Base-by-base conservation (phyloP, 768 basidiomycete species). In the Candolleomyces efflorescens region DNA sequence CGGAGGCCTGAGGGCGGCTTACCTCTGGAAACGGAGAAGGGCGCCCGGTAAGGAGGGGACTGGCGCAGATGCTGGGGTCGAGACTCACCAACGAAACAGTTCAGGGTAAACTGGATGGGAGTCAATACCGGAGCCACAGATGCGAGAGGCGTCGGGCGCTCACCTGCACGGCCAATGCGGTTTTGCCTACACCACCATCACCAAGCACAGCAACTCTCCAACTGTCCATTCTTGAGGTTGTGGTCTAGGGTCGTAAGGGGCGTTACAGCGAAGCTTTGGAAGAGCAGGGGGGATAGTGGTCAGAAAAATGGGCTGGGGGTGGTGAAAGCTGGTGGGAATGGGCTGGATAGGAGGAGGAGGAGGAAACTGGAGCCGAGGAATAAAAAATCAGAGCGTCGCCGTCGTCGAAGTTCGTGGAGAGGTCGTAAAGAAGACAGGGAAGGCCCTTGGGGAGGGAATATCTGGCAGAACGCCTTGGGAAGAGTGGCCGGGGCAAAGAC, bases 101-200 rank as follows among this genome's bases (percentile, higher is more conserved):
- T 92, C 69, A 95, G 82, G 53, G 94, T 95, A 69, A 97, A 98
- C 94, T 97, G 63, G 56, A 26, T 55, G 32, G 32, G 46, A 23
- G 36, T 53, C 12, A 53, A 47, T 46, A 56, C n/a, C 36, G 38
- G 54, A 37, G 55, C 61, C 54, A 39, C 52, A 62, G 53, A 60
- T 26, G 41, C 64, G 20, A 49, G 55, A 47, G 5, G 36, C 44
- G 20, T 37, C 27, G 36, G 26, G 44, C 48, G 76, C 88, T 59
- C 65, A 92, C 94, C 81, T 97, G 94, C 47, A 97, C 94, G 63
- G 94, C 94, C 67, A 98, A 74, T 39, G 94, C 94, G 59, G 94
- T 97, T 81, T 98, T 98, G 58, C 94, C 94, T 49, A 98, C 94
- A 76, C 94, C 94, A 75, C 94, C 94, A 76, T 98, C 94, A 63